Conservation (phyloP, 1,284 basidiomycete genomes). For the Apiotrichum montevideense region DNA sequence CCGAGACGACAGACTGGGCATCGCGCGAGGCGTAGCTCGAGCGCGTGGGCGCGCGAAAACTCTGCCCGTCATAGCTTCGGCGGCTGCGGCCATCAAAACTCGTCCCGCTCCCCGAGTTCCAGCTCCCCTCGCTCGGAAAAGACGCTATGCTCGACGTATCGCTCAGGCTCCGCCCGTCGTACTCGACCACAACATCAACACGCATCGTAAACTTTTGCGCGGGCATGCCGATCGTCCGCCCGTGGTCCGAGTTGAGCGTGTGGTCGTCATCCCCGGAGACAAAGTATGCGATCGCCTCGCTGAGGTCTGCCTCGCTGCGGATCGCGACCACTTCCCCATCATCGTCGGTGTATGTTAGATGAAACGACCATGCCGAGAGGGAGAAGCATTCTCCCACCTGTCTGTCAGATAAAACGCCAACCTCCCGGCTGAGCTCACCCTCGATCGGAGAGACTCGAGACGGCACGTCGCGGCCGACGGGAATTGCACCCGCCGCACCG, state of each 20-base stretch:
- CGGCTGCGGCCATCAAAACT: neutral
- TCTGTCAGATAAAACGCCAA: neutral
- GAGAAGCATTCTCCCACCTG: constrained; percentile 78
- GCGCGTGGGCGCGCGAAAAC: neutral
- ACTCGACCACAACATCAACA: constrained; percentile 71
- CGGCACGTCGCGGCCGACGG: constrained; percentile 67
- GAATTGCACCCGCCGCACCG: constrained; percentile 68
- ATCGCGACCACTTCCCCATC: constrained; percentile 68
- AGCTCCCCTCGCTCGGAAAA: constrained; percentile 16
- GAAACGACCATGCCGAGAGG: constrained; percentile 62
- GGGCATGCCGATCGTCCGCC: neutral
- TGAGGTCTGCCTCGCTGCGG: constrained; percentile 63
- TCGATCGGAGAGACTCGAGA: constrained; percentile 61
- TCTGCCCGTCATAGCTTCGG: neutral
- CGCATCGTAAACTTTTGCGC: constrained; percentile 61
- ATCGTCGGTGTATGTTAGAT: constrained; percentile 76
- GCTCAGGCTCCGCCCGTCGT: constrained; percentile 82
- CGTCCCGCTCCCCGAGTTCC: neutral
- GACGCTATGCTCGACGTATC: constrained; percentile 69
- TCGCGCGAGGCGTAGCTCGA: neutral
- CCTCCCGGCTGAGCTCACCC: constrained; percentile 50
- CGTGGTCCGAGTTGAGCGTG: constrained; percentile 56
- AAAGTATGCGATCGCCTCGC: constrained; percentile 80
- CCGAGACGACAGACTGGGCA: neutral
- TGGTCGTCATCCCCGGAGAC: constrained; percentile 61